A percentile compares a stretch with the other conserved stretches of the same genome.
These are phyloP conservation scores for Penicillium steckii DNA, from an alignment of 495 filamentous ascomycete species.

Conservation along the genomic window DNA sequence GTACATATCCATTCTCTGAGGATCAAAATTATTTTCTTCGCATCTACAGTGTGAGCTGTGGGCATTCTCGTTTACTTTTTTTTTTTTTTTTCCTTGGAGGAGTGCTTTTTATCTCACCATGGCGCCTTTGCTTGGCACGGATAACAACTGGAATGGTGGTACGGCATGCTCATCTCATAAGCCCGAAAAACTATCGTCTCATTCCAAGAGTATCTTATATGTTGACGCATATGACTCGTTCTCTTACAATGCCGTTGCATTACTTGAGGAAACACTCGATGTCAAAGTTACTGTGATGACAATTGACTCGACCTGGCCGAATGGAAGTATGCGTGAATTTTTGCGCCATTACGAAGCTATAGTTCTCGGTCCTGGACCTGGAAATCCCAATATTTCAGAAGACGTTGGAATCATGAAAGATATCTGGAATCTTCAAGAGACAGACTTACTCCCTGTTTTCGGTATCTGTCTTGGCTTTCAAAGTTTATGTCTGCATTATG, in stretches of 20 bases:
- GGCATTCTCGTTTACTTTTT: too few species aligned
- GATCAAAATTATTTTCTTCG: too few species aligned
- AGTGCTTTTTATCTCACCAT: constrained; percentile 18
- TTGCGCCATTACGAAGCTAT: constrained; percentile 69
- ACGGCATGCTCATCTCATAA: neutral
- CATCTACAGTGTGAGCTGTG: too few species aligned
- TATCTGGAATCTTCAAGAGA: constrained; percentile 66
- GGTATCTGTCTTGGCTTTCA: constrained; percentile 95
- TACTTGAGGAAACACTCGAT: constrained; percentile 63
- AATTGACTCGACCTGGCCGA: constrained; percentile 60
- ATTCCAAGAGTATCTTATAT: constrained; percentile 64
- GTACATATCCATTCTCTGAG: too few species aligned
- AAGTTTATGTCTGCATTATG: constrained; percentile 67
- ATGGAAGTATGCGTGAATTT: constrained; percentile 42
- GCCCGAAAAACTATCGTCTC: neutral
- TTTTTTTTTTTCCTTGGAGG: too few species aligned
- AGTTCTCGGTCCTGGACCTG: constrained; percentile 79
- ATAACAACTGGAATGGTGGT: constrained; percentile 19
- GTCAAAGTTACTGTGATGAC: constrained; percentile 68
- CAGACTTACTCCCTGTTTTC: constrained; percentile 66
- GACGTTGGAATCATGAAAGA: constrained; percentile 80
- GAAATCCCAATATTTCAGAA: constrained; percentile 52
- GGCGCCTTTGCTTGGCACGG: constrained; percentile 34
- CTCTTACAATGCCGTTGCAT: constrained; percentile 84
- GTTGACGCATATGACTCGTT: constrained; percentile 96